These are phyloP conservation scores for Lachancea kluyveri DNA, from an alignment of 805 yeast species.

Conservation along the genomic window DNA sequence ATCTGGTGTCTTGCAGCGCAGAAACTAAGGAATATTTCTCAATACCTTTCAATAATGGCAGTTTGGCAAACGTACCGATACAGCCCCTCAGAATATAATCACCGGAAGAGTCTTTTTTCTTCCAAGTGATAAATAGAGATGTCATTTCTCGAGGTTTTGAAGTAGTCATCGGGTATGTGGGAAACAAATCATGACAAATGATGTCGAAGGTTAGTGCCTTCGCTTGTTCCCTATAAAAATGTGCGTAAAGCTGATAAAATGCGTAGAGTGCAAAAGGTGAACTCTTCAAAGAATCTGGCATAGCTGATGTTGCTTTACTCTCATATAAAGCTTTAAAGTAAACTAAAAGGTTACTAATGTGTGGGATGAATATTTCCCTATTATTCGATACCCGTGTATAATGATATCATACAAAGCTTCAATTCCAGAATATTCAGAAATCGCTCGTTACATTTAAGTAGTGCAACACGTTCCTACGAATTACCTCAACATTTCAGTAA, in stretches of 20 bases:
- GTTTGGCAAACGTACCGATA: constrained; percentile 76
- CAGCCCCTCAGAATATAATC: constrained; percentile 67
- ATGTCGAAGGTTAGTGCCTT: constrained; percentile 9
- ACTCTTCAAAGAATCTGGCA: constrained; percentile 6
- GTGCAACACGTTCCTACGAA: too few species aligned
- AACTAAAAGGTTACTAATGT: too few species aligned
- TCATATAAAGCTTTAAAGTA: too few species aligned
- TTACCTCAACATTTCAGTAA: too few species aligned
- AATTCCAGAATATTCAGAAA: too few species aligned
- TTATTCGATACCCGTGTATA: too few species aligned
- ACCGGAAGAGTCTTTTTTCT: constrained; percentile 25
- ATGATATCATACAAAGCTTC: too few species aligned
- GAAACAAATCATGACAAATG: constrained; percentile 16
- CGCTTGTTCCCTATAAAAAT: constrained; percentile 9
- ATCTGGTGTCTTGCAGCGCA: constrained; percentile 76
- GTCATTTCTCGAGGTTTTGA: constrained; percentile 20
- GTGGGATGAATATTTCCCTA: too few species aligned
- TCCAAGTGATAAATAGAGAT: constrained; percentile 91
- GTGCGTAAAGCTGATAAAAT: constrained; percentile 23
- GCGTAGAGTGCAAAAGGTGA: constrained; percentile 32
- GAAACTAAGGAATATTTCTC: constrained; percentile 55
- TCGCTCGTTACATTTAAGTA: too few species aligned
- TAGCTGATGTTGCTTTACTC: too few species aligned
- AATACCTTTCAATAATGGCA: constrained; percentile 52
- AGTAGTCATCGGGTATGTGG: constrained; percentile 6